A percentile compares a stretch with the other conserved stretches of the same genome.
These are phyloP conservation scores for Phaeosphaeriaceae sp. DNA, from an alignment of 2,329 filamentous ascomycete species.

Conservation along the genomic window DNA sequence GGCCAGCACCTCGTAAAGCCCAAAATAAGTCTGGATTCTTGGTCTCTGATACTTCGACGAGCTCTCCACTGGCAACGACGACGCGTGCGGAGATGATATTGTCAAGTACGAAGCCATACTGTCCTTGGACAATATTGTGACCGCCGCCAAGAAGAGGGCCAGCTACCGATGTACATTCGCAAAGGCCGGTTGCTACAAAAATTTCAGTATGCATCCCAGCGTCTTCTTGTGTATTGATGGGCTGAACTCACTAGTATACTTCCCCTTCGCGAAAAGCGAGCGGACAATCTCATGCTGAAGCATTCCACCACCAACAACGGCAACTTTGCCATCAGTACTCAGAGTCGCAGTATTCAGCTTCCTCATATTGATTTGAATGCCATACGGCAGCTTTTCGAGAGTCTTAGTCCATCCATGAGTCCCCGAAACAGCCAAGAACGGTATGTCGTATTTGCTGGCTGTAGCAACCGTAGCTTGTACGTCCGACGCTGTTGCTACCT, in stretches of 20 bases:
- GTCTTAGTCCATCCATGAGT: constrained; percentile 43
- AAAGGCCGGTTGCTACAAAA: constrained; percentile 22
- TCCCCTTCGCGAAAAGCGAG: constrained; percentile 32
- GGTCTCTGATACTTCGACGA: constrained; percentile 36
- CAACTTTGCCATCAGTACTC: constrained; percentile 22
- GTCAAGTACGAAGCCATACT: constrained; percentile 48
- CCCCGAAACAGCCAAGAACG: constrained; percentile 46
- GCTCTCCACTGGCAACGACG: constrained; percentile 38
- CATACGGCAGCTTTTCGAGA: constrained; percentile 29
- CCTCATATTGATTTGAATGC: constrained; percentile 43
- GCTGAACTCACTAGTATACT: constrained; percentile 36
- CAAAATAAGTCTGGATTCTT: constrained; percentile 49
- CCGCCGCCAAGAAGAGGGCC: constrained; percentile 65
- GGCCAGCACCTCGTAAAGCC: constrained; percentile 48
- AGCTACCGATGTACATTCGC: constrained; percentile 56
- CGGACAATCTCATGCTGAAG: constrained; percentile 33
- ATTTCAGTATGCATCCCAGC: constrained; percentile 1
- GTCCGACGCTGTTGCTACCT: constrained; percentile 24
- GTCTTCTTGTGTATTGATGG: not conserved
- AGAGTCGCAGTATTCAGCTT: constrained; percentile 34
- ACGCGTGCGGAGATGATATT: constrained; percentile 27
- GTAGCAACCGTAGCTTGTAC: constrained; percentile 16
- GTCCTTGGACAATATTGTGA: constrained; percentile 60
- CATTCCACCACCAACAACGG: constrained; percentile 39
- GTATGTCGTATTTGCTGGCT: constrained; percentile 31